Evolutionary conservation across 495 filamentous ascomycete species (phyloP).

Genomic region (Podospora pseudoanserina): DNA sequence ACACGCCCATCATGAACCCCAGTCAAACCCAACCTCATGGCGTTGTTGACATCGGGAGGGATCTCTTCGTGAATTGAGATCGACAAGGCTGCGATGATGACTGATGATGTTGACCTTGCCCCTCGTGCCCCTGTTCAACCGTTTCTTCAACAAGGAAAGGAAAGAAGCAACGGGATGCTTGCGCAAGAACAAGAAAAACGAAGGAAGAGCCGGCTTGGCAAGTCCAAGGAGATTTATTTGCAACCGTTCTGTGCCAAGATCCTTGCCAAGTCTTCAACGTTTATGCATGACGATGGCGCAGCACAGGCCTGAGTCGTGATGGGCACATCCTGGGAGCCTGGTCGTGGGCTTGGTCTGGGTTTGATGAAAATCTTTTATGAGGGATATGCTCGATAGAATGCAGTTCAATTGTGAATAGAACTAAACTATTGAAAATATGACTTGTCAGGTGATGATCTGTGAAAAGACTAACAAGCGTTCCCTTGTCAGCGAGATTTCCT

Average conservation of each 20-base stretch:
- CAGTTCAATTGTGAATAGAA: too few species aligned
- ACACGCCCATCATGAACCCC: not conserved
- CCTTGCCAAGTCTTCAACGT: not conserved
- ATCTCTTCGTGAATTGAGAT: not conserved
- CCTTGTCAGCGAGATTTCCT: too few species aligned
- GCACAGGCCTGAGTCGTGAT: not conserved
- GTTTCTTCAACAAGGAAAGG: not conserved
- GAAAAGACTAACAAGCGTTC: too few species aligned
- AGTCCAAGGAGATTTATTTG: not conserved
- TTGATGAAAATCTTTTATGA: too few species aligned
- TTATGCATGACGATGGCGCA: not conserved
- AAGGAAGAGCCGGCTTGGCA: not conserved
- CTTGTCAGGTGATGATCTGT: too few species aligned
- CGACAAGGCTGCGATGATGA: not conserved
- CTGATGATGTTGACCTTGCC: not conserved
- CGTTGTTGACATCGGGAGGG: not conserved
- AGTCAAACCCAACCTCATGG: not conserved
- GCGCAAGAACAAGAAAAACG: not conserved
- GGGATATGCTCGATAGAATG: too few species aligned
- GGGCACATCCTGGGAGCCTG: not conserved
- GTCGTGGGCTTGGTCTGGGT: not conserved
- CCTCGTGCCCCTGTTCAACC: not conserved
- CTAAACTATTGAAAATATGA: too few species aligned
- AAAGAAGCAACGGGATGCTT: not conserved
- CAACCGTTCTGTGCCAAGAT: not conserved